Evolutionary conservation across 2,329 filamentous ascomycete genomes (phyloP), one percentile per base, ranked within the genome.

Genomic region (Coleophoma crateriformis): DNA sequence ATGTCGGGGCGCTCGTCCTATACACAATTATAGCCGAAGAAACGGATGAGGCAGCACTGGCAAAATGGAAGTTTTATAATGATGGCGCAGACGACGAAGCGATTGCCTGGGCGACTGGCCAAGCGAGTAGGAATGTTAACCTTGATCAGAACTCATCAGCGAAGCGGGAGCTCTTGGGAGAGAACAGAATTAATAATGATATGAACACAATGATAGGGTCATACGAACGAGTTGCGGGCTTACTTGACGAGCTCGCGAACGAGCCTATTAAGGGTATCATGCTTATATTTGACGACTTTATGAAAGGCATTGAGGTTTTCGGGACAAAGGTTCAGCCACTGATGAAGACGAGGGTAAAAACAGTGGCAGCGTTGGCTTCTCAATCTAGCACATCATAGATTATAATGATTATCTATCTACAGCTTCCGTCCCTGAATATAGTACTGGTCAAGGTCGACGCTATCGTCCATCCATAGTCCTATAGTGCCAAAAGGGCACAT

Each of bases 191-290:
- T n/a, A 51, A 56, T 2, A 54, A 10, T 10, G 8, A 10, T 19
- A 57, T 57, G 55, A 59, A 58, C 13, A 62, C 61, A 4, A 49
- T 62, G 2, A 50, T 60, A 7, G 58, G 57, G 17, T 57, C 53
- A 3, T 59, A 60, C 42, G 54, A 54, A 43, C 58, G 40, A 14
- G 48, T 64, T 11, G 59, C 61, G 10, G 19, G 42, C 14, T 58
- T 64, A 58, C 53, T 64, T 7, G 61, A 64, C 34, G 57, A 64
- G 49, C 53, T 54, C 12, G 59, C 61, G 8, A 43, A 46, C 6
- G 56, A 61, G 7, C 57, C 57, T 4, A 61, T 58, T 14, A 61
- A 62, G 53, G 60, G 59, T 8, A 60, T 64, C 33, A 63, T 61
- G 61, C 46, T 63, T 17, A 54, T 52, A 7, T 62, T 63, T 37